A percentile compares a stretch with the other conserved stretches of the same genome.
These are phyloP conservation scores for Mycena floridula DNA, from an alignment of 768 basidiomycete genomes.

Conservation along the genomic window DNA sequence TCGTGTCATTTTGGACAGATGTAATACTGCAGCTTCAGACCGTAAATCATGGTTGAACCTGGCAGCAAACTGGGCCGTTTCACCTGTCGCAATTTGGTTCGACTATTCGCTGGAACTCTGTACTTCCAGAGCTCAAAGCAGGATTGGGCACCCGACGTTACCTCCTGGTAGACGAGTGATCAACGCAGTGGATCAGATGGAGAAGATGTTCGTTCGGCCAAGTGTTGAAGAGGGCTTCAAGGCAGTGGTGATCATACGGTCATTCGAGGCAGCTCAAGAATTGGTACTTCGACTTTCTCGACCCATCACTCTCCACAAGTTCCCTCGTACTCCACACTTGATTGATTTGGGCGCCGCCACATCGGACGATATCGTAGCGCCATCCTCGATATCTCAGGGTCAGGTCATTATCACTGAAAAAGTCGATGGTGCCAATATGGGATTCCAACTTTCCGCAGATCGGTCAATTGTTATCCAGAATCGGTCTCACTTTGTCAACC, in stretches of 20 bases:
- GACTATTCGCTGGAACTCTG: conserved; percentile 47
- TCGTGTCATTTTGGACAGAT: conserved; percentile 49
- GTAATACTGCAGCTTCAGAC: conserved; percentile 43
- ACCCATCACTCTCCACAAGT: conserved; percentile 40
- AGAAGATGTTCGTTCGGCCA: conserved; percentile 36
- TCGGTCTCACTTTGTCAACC: conserved; percentile 53
- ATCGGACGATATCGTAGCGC: conserved; percentile 42
- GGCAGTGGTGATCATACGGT: conserved; percentile 39
- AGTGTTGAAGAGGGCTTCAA: conserved; percentile 47
- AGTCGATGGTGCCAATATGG: conserved; percentile 64
- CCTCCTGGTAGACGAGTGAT: conserved; percentile 49
- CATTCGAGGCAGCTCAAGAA: conserved; percentile 45
- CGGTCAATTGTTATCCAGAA: conserved; percentile 50
- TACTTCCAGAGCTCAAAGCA: conserved; percentile 46
- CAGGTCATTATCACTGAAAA: conserved; percentile 54
- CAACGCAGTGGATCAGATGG: conserved; percentile 52
- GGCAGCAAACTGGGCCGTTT: conserved; percentile 38
- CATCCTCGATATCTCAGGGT: conserved; percentile 16
- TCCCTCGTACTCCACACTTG: conserved; percentile 56
- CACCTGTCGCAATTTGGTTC: conserved; percentile 49
- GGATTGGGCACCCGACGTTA: conserved; percentile 54
- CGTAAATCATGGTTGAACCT: conserved; percentile 45
- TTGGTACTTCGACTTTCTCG: conserved; percentile 39
- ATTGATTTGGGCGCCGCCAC: conserved; percentile 53
- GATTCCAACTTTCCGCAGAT: conserved; percentile 48